These are phyloP conservation scores for Amylostereum areolatum DNA, from an alignment of 1,284 basidiomycete genomes.

Conservation along the genomic window DNA sequence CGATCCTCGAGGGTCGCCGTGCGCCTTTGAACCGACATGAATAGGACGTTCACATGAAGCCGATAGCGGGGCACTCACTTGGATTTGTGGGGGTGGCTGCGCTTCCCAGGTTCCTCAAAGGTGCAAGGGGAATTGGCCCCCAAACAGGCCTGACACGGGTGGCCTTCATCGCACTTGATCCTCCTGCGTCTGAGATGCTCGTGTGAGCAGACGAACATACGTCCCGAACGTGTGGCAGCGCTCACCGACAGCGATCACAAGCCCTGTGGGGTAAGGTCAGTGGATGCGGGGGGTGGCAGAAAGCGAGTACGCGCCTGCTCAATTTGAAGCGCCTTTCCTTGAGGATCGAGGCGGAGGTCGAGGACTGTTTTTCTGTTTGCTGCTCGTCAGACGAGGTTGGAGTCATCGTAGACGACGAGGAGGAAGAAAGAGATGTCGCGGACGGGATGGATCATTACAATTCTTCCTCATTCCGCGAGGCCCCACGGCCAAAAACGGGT, in stretches of 20 bases:
- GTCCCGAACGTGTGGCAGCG: not conserved
- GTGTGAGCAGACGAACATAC: not conserved
- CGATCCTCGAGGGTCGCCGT: slow-evolving; percentile 73
- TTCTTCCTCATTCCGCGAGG: no score
- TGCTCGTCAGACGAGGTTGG: no score
- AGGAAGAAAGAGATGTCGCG: no score
- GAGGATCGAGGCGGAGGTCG: slow-evolving; percentile 31
- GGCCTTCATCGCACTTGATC: slow-evolving; percentile 81
- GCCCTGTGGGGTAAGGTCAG: slow-evolving; percentile 39
- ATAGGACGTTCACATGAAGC: slow-evolving; percentile 1
- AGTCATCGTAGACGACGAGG: no score
- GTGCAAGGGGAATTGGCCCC: slow-evolving; percentile 74
- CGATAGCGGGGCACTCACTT: slow-evolving; percentile 42
- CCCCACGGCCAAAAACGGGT: no score
- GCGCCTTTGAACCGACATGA: slow-evolving; percentile 7
- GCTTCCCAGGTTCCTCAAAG: slow-evolving; percentile 78
- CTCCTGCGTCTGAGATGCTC: slow-evolving; percentile 50
- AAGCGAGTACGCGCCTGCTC: slow-evolving; percentile 53
- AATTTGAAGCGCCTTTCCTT: slow-evolving; percentile 80
- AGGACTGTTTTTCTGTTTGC: no score
- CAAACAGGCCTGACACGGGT: slow-evolving; percentile 77
- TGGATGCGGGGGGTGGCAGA: slow-evolving; percentile 7
- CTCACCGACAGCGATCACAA: slow-evolving; percentile 82
- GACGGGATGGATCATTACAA: no score
- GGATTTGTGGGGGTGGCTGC: slow-evolving; percentile 78